phyloP scores from a whole-genome alignment of 495 filamentous ascomycete species.

The Daldinia childiae region DNA sequence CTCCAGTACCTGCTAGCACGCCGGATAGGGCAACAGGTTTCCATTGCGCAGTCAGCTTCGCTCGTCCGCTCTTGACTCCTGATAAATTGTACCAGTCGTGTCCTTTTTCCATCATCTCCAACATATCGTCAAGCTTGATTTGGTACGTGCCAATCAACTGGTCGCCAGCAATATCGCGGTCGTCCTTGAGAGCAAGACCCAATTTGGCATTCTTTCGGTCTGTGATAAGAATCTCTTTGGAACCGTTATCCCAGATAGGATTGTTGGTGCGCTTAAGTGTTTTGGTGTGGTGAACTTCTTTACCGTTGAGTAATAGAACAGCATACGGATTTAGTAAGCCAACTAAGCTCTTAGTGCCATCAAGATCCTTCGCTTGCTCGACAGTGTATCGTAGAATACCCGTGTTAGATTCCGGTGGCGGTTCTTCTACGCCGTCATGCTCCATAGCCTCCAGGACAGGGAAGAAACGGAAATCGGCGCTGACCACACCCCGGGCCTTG shows the following conservation, averaged over 20 bases:
- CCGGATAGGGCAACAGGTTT: constrained; percentile 90
- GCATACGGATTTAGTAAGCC: constrained; percentile 92
- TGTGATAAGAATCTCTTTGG: constrained; percentile 92
- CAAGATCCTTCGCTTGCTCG: constrained; percentile 95
- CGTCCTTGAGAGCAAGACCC: constrained; percentile 93
- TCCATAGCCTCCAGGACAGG: constrained; percentile 80
- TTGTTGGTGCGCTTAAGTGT: constrained; percentile 97
- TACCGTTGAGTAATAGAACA: constrained; percentile 85
- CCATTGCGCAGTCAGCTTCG: constrained; percentile 90
- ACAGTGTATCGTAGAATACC: constrained; percentile 93
- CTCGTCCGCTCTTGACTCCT: constrained; percentile 82
- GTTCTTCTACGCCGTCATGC: constrained; percentile 78
- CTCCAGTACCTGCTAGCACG: constrained; percentile 75
- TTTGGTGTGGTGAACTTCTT: constrained; percentile 82
- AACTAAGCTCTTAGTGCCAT: constrained; percentile 86
- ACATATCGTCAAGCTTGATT: constrained; percentile 92
- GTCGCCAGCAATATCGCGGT: constrained; percentile 83
- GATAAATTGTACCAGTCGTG: constrained; percentile 95
- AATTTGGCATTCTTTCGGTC: constrained; percentile 89
- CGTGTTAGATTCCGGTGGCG: constrained; percentile 86
- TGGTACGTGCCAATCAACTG: constrained; percentile 89
- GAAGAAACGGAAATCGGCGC: constrained; percentile 92
- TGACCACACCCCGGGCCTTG: constrained; percentile 79
- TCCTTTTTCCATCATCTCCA: constrained; percentile 89
- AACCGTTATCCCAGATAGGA: constrained; percentile 88